These are phyloP conservation scores for Phylloporus gajari DNA, from an alignment of 1,284 basidiomycete genomes.

Conservation along the genomic window DNA sequence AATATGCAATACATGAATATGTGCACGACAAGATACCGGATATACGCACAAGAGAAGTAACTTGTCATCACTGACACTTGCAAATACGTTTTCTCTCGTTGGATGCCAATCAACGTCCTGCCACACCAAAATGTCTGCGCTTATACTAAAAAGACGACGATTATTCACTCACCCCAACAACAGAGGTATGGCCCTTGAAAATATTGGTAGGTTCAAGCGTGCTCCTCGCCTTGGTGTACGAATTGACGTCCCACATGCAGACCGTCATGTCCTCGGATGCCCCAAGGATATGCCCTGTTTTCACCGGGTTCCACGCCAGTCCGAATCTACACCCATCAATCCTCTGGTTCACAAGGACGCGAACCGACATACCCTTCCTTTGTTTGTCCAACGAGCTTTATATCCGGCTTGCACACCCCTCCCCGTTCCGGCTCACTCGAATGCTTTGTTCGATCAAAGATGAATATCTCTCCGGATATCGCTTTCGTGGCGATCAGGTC, in stretches of 20 bases:
- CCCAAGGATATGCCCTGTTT: constrained; percentile 87
- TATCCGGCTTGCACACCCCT: constrained; percentile 90
- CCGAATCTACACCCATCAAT: constrained; percentile 75
- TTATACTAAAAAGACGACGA: constrained; percentile 2
- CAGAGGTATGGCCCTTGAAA: constrained; percentile 89
- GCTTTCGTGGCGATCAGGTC: constrained; percentile 97
- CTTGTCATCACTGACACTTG: constrained; percentile 97
- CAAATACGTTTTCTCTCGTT: constrained; percentile 86
- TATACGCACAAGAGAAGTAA: constrained; percentile 84
- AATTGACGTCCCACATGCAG: constrained; percentile 95
- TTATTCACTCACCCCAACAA: constrained; percentile 79
- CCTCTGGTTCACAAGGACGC: constrained; percentile 12
- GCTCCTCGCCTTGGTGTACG: constrained; percentile 84
- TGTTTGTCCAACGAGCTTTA: constrained; percentile 88
- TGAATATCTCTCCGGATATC: constrained; percentile 87
- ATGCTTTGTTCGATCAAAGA: constrained; percentile 99
- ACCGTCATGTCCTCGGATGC: constrained; percentile 97
- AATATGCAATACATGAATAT: constrained; percentile 21
- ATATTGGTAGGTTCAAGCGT: constrained; percentile 84
- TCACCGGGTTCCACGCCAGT: constrained; percentile 89
- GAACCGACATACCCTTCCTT: constrained; percentile 83
- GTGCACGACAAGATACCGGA: constrained; percentile 15
- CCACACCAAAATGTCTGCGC: constrained; percentile 22
- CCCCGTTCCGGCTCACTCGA: constrained; percentile 89
- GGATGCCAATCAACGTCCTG: constrained; percentile 98